phyloP scores from a whole-genome alignment of 371 early-diverging fungal genomes.

The Mucor piriformis region DNA sequence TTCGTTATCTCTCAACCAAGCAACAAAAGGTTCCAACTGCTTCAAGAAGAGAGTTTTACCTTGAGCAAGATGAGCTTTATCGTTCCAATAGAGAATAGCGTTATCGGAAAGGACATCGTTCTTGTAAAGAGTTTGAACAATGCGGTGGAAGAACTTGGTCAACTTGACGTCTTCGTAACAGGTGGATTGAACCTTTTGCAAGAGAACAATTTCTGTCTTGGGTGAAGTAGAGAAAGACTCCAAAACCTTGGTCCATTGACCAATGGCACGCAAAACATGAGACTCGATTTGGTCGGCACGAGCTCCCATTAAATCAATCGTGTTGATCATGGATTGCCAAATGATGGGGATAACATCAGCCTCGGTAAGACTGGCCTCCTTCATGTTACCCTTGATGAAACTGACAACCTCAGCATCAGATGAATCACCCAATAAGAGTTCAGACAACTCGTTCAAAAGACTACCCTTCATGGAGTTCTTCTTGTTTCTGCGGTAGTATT shows the following conservation, averaged over 20 bases:
- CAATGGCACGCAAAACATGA: conserved; percentile 69
- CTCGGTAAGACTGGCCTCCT: conserved; percentile 78
- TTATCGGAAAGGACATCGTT: conserved; percentile 87
- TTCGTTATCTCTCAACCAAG: conserved; percentile 79
- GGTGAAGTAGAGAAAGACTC: conserved; percentile 77
- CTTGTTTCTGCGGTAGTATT: conserved; percentile 76
- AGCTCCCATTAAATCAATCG: conserved; percentile 72
- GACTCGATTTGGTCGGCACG: conserved; percentile 85
- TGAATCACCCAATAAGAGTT: conserved; percentile 62
- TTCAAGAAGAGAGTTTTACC: conserved; percentile 89
- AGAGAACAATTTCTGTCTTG: conserved; percentile 82
- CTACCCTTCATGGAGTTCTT: conserved; percentile 70
- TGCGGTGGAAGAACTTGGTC: conserved; percentile 82
- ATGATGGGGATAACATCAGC: conserved; percentile 74
- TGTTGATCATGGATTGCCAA: conserved; percentile 80
- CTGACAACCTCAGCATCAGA: conserved; percentile 59
- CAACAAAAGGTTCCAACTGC: conserved; percentile 88
- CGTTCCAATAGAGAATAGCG: conserved; percentile 91
- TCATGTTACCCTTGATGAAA: conserved; percentile 69
- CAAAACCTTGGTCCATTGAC: conserved; percentile 70
- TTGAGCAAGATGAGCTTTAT: conserved; percentile 86
- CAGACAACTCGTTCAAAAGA: conserved; percentile 59
- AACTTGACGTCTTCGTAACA: conserved; percentile 90
- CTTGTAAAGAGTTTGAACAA: conserved; percentile 83
- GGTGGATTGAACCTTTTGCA: conserved; percentile 81